Base-by-base conservation (phyloP, 1,139 yeast species). In the Meyerozyma guilliermondii region DNA sequence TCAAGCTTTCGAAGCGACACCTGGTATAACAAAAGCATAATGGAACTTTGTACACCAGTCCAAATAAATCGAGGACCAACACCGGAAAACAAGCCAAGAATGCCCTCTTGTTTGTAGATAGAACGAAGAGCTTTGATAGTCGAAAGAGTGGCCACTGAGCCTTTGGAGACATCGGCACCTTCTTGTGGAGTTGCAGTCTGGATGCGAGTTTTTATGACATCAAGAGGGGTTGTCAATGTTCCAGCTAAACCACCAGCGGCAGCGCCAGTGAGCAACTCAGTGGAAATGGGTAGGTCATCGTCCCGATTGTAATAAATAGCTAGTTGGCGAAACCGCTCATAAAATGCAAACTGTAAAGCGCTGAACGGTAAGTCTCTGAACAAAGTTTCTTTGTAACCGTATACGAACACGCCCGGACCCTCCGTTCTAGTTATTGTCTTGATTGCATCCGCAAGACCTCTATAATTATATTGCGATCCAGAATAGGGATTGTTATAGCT, bases 211-310 rank as follows among this genome's bases (percentile, higher is more conserved):
- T 92, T 92, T 41, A 94, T 83, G 27, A 92, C 98, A 57, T 92
- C 98, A 48, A 89, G 66, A 0, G 95, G 95, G 0, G 95, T 86
- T 1, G 95, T 87, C 39, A 73, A 54, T 0, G 81, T 78, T 1
- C 98, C 98, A 0, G 98, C 96, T 34, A 91, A 67, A 1, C 97
- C 98, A 50, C 99, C 99, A 1, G 98, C 98, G 0, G 88, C 81
- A 0, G 97, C 98, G 44, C 98, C 98, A 0, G 97, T 88, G 13
- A 76, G 52, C 30, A 92, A 66, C 62, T 92, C 98, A 26, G 76
- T 63, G 3, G 67, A 45, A 4, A 84, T 68, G 0, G 89, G 79
- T 43, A 85, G 63, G 38, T 78, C 81, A 17, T 66, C 64, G 9
- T 71, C 54, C n/a, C 50, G 47, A 46, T 69, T 56, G 47, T 65